A percentile compares a stretch with the other conserved stretches of the same genome.
These are phyloP conservation scores for sweet orange (Citrus sinensis) DNA, from an alignment of 345 rosid species.

Conservation along the genomic window DVS_A1.0 CM039169.1:33850001-33850500, in stretches of 20 bases:
- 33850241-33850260: constrained; percentile 45
- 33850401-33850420: constrained; percentile 39
- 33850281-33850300: constrained; percentile 39
- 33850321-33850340: constrained; percentile 29
- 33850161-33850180: constrained; percentile 17
- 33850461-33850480: constrained; percentile 2
- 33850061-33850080: constrained; percentile 40
- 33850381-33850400: constrained; percentile 41
- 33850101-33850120: constrained; percentile 33
- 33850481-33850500: constrained; percentile 20
- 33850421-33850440: constrained; percentile 67
- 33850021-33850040: constrained; percentile 30
- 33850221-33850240: constrained; percentile 39
- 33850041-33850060: constrained; percentile 25
- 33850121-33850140: constrained; percentile 35
- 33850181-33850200: constrained; percentile 34
- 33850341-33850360: constrained; percentile 28
- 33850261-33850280: constrained; percentile 41
- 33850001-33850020: constrained; percentile 25
- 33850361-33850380: constrained; percentile 45
- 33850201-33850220: constrained; percentile 22
- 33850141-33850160: constrained; percentile 36
- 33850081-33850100: constrained; percentile 45
- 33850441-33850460: constrained; percentile 7
- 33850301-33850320: constrained; percentile 22